Conservation (phyloP, 2,329 filamentous ascomycete species). For the Fusarium chlamydosporum region DNA sequence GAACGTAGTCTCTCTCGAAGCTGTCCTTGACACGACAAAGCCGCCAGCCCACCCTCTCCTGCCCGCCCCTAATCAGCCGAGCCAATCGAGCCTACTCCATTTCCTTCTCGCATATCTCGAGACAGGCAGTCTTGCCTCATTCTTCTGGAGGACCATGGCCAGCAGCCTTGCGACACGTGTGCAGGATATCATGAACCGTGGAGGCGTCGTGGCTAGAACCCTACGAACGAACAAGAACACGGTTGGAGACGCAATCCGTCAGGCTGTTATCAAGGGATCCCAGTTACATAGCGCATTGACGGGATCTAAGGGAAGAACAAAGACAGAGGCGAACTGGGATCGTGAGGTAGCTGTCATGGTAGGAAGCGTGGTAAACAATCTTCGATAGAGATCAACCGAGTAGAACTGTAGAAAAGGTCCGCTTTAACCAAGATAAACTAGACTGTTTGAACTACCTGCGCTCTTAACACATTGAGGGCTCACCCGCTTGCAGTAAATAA, state of each 20-base stretch:
- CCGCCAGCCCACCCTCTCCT: slow-evolving; percentile 79
- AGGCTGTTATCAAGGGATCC: slow-evolving; percentile 85
- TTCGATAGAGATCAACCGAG: slow-evolving; percentile 54
- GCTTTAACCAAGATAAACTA: not conserved
- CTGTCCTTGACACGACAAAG: slow-evolving; percentile 77
- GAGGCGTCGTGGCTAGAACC: slow-evolving; percentile 86
- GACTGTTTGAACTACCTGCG: not conserved
- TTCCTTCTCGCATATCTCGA: slow-evolving; percentile 84
- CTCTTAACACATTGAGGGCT: not conserved
- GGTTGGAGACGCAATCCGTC: slow-evolving; percentile 82
- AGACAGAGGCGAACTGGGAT: slow-evolving; percentile 77
- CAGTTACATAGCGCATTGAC: slow-evolving; percentile 72
- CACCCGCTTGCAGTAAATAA: not conserved
- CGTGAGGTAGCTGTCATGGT: slow-evolving; percentile 96
- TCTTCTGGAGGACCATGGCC: slow-evolving; percentile 94
- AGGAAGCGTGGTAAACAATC: slow-evolving; percentile 77
- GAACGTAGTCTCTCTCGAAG: slow-evolving; percentile 89
- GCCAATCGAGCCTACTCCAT: slow-evolving; percentile 71
- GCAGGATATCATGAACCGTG: slow-evolving; percentile 85
- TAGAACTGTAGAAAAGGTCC: not conserved
- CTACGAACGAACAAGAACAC: slow-evolving; percentile 80
- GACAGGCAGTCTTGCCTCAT: slow-evolving; percentile 86
- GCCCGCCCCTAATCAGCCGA: slow-evolving; percentile 53
- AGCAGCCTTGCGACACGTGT: slow-evolving; percentile 81
- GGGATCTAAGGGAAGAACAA: slow-evolving; percentile 61